Base-by-base conservation (phyloP, 352 stramenopile species). In the Phytopythium boreale region DNA sequence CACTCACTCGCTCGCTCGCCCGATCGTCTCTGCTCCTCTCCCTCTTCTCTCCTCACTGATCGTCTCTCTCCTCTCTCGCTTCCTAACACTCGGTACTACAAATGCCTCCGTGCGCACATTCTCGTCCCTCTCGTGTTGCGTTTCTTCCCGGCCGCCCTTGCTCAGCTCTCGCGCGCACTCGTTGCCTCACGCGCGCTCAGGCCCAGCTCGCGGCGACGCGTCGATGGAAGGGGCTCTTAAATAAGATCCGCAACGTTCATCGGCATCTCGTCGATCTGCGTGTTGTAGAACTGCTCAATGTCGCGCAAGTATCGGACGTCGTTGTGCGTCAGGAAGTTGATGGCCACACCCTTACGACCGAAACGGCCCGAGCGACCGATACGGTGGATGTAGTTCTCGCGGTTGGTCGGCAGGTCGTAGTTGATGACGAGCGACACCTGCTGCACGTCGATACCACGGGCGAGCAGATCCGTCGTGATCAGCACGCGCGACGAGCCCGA, bases 221-320 rank as follows among this genome's bases (percentile, higher is more conserved):
- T 58, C 29, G 62, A 64, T 70, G 64, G 62, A 59, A 61, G 71
- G 69, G 64, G 65, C 36, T 75, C 79, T 90, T 99, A 99, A 93
- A 99, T 98, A 84, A 99, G 93, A 92, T 99, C 97, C 66, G 93
- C 96, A 67, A 99, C 96, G 82, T 99, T 98, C 88, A 98, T 98
- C 62, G 98, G 98, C 96, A 99, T 99, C 84, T 99, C 97, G 70
- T 98, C 94, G 76, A 99, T 99, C 75, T 99, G 92, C 64, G 97
- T 99, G 76, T 98, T 98, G 93, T 99, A 99, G 87, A 99, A 99
- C 80, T 98, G 85, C 85, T 99, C 97, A 77, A 99, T 99, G 85
- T 99, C 97, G 78, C 95, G 91, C 67, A 99, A 82, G 83, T 99
- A 99, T 84, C 95, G 91, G 70, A 98, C 95, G 82, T 99, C 98